Conservation (phyloP, 768 basidiomycete genomes). For the Imleria badia region DNA sequence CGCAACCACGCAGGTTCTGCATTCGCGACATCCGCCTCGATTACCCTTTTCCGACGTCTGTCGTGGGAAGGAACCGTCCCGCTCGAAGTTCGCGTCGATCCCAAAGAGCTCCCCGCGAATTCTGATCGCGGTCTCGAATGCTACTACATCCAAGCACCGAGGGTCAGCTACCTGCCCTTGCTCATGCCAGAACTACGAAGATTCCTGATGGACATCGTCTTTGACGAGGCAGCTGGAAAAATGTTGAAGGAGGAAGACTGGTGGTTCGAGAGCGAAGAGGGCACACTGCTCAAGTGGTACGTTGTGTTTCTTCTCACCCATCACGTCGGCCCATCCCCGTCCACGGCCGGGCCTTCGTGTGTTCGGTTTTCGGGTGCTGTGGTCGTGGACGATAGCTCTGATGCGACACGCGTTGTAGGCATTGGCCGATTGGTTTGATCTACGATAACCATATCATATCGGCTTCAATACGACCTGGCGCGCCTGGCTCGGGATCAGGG, state of each 20-base stretch:
- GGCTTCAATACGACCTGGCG: conserved; percentile 46
- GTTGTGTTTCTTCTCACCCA: conserved; percentile 24
- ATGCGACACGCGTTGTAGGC: conserved; percentile 54
- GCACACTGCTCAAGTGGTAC: conserved; percentile 83
- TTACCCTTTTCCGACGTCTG: conserved; percentile 81
- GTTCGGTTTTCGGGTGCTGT: no score
- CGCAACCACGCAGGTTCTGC: conserved; percentile 48
- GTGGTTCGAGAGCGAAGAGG: conserved; percentile 96
- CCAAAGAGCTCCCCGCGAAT: conserved; percentile 86
- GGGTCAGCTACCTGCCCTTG: conserved; percentile 91
- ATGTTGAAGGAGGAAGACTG: conserved; percentile 84
- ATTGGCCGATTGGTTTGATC: conserved; percentile 95
- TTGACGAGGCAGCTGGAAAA: conserved; percentile 81
- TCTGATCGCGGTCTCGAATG: conserved; percentile 87
- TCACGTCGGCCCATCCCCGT: neutral
- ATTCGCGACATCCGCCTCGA: conserved; percentile 56
- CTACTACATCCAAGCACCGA: conserved; percentile 87
- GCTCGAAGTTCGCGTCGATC: conserved; percentile 84
- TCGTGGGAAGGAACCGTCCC: conserved; percentile 92
- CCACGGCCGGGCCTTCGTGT: neutral
- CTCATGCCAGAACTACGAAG: conserved; percentile 85
- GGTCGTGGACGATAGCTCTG: conserved; percentile 4
- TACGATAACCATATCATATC: conserved; percentile 83
- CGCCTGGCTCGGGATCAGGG: conserved; percentile 41
- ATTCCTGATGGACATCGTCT: conserved; percentile 88